Evolutionary conservation across 23 red algal species (phyloP), one percentile per base, ranked within the genome.

Genomic region (Agarophyton chilense): DNA sequence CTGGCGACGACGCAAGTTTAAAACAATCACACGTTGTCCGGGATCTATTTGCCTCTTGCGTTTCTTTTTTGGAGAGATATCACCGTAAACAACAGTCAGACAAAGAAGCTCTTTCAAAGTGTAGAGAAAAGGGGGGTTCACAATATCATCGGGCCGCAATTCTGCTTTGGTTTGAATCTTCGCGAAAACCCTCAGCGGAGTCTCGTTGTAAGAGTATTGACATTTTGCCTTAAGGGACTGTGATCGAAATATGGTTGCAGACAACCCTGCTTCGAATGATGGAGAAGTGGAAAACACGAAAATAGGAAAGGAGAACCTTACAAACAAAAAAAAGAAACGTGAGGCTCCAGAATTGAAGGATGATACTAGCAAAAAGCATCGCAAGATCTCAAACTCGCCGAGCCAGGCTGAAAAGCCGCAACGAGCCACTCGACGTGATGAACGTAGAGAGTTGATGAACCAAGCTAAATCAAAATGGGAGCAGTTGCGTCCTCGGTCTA

Each of bases 401-500:
- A 43, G 47, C 4, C n/a, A 86, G 6, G 82, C 62, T 13, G 71
- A 66, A 14, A 89, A 89, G 54, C 84, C 84, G 5, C 22, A 78
- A 53, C 55, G 26, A 12, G 75, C 50, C 16, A 55, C 26, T 19
- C 50, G 75, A 50, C 52, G 88, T 25, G 77, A 91, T 36, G 91
- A 87, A 54, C 80, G 81, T 55, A 64, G 58, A 10, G 80, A 84
- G 25, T 35, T 94, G 16, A 77, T 94, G 81, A 52, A 49, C 4
- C 19, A 51, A 36, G 91, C 91, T 14, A 84, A 67, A 24, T 19
- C 28, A 81, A 79, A 71, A 26, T 94, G 91, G 91, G 91, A 94
- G 66, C 66, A 81, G 53, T 41, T 94, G 74, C 91, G 91, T 22
- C 91, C 82, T 32, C 75, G 73, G 44, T 66, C 91, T 10, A 72